Conservation (phyloP, 2,329 filamentous ascomycete genomes). For the Aspergillus alliaceus region DNA sequence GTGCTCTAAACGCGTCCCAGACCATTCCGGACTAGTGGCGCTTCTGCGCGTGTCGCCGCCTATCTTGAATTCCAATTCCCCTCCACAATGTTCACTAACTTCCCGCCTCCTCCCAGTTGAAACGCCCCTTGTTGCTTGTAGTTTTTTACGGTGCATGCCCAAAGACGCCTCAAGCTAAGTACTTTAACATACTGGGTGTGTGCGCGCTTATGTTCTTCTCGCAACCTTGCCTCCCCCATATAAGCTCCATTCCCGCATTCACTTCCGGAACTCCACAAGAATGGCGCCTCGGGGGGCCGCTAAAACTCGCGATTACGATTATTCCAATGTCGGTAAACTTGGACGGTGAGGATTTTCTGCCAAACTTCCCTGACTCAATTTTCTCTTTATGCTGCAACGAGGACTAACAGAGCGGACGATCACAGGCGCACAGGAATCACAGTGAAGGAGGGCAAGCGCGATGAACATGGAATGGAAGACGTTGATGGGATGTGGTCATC, state of each 20-base stretch:
- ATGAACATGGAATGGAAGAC: constrained; percentile 89
- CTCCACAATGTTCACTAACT: constrained; percentile 15
- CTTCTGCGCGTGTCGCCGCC: constrained; percentile 22
- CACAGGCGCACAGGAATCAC: constrained; percentile 84
- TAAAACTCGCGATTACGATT: constrained; percentile 49
- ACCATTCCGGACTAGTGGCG: constrained; percentile 36
- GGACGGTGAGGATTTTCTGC: constrained; percentile 41
- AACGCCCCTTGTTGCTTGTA: not conserved
- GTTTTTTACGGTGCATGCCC: not conserved
- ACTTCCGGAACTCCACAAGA: constrained; percentile 18
- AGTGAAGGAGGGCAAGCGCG: constrained; percentile 76
- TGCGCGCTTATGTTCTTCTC: not conserved
- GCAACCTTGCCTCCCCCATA: not conserved
- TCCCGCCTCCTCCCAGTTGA: not conserved
- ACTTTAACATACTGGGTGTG: not conserved
- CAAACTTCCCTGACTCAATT: not conserved
- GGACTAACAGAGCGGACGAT: constrained; percentile 18
- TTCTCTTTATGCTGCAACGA: constrained; percentile 1
- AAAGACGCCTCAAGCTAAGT: not conserved
- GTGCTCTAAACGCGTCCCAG: constrained; percentile 31
- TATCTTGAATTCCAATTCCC: constrained; percentile 23
- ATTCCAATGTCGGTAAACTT: constrained; percentile 48
- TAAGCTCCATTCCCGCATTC: constrained; percentile 6
- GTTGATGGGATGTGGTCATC: constrained; percentile 88
- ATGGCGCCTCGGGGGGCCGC: constrained; percentile 42